Base-by-base conservation (phyloP, 805 yeast species). In the Zygoascus biomembranicola region DNA sequence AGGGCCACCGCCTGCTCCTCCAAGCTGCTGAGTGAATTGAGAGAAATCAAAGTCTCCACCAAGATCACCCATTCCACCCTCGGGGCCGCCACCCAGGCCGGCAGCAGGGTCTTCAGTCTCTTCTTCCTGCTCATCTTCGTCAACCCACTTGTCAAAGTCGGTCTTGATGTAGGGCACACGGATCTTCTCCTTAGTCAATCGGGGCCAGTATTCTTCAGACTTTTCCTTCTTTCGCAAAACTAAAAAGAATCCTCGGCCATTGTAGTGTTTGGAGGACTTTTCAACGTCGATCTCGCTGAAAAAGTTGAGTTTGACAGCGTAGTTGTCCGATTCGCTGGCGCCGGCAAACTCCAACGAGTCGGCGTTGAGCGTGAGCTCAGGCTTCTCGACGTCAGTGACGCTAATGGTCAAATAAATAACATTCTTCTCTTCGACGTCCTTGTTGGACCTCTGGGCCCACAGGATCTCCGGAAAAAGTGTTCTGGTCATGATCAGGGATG, bases 61-160 rank as follows among this genome's bases (percentile, higher is more conserved):
- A 63, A 63, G 61, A 54, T 69, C 75, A 19, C 65, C 69, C 57
- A 66, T 57, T 32, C 70, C 74, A 23, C 69, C 69, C 61, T 64
- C 60, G 4, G 63, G 71, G 57, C 70, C 80, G 23, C 71, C 26
- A 8, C 39, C 49, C 8, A 31, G 10, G 11, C 39, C 41, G 23
- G 23, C 41, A n/a, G 43, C 52, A 14, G 35, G 39, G 16, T 19
- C 77, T 43, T 76, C 84, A 10, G 74, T 76, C 50, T 70, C 74
- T 55, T 82, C 90, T 43, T 88, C 90, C 72, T 92, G 99, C 72
- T 92, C 99, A 67, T 92, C 99, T 74, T 92, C 98, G 67, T 92
- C 99, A 43, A 87, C 96, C 99, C 99, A 92, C 70, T 84, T 87
- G 74, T 90, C 96, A 66, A 92, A 92, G 67, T 92, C 98, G 13